Base-by-base conservation (phyloP, 768 basidiomycete genomes). In the Rhodotorula taiwanensis region DNA sequence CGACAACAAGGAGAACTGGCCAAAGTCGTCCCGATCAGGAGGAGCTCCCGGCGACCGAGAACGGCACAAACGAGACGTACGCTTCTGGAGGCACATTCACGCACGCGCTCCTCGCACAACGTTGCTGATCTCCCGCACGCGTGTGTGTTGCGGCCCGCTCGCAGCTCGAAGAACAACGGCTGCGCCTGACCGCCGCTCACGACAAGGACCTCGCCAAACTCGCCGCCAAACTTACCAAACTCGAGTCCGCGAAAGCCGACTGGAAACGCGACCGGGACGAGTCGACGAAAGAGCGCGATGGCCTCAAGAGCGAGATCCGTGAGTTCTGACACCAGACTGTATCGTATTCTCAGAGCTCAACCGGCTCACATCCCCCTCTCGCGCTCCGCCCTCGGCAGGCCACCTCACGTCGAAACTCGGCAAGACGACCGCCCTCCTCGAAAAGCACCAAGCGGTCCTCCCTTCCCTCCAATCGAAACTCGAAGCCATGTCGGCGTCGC, bases 391-490 rank as follows among this genome's bases (percentile, higher is more conserved):
- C 15, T 23, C 25, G 9, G 8, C 27, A 61, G 65, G 59, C n/a
- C 65, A 60, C 33, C 47, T 64, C 34, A 57, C 67, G 5, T 57
- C 67, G 1, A 56, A 53, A 31, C 52, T 68, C 55, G 39, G 58
- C 14, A 59, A 55, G 42, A 41, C 66, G 28, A 39, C 58, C n/a
- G 36, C 66, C 28, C 49, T 62, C 21, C 44, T 60, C 28, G 23
- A 42, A 30, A 67, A 67, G n/a, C 61, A 62, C 50, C 53, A 59
- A 52, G 27, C 60, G 7, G 45, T 60, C 5, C 60, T 67, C 34
- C 66, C 66, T 2, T 49, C 63, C 15, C 62, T 68, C 28, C 62
- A 68, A 33, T 36, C 67, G 36, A 63, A 68, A 44, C 51, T 68
- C 25, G 33, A 31, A n/a, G 8, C 51, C 33, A 31, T 52, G 2